Conservation (phyloP, 331 rosid species). For the Malus hybrid region DNA sequence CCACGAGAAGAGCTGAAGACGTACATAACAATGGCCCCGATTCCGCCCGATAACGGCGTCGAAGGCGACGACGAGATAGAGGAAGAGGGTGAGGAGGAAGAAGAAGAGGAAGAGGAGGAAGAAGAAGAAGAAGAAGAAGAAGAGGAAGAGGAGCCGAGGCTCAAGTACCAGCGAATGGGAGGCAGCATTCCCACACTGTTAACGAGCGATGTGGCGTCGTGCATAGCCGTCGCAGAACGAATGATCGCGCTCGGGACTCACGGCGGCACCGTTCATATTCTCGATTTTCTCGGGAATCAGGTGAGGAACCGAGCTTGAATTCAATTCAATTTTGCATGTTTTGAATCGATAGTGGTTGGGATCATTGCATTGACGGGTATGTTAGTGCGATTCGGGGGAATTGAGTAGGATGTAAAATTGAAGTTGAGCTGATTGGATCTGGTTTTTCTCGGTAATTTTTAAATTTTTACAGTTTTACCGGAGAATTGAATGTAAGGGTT, state of each 20-base stretch:
- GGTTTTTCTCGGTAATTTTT: neutral
- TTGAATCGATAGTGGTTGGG: neutral
- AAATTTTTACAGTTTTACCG: neutral
- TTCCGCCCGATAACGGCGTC: constrained; percentile 70
- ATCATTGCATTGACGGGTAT: neutral
- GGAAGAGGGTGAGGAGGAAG: constrained; percentile 43
- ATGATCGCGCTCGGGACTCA: constrained; percentile 95
- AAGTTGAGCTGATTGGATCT: constrained; percentile 12
- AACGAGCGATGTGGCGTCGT: constrained; percentile 78
- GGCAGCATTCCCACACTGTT: constrained; percentile 84
- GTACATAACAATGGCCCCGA: constrained; percentile 67
- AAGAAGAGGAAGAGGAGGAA: constrained; percentile 40
- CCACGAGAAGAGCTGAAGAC: constrained; percentile 29
- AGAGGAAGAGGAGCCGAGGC: constrained; percentile 88
- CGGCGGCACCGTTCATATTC: constrained; percentile 78
- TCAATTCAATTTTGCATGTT: neutral
- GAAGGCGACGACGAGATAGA: constrained; percentile 91
- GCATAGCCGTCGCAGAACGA: constrained; percentile 81
- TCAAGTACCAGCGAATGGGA: constrained; percentile 97
- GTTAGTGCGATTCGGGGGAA: neutral
- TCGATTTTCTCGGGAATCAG: constrained; percentile 98
- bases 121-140: constrained; percentile 48
- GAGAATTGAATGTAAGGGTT: neutral
- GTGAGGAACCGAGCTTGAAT: constrained; percentile 26
- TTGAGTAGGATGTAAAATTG: constrained; percentile 1